Conservation (phyloP, 176 grass and related monocot species). For the Carex scoparia region DNA sequence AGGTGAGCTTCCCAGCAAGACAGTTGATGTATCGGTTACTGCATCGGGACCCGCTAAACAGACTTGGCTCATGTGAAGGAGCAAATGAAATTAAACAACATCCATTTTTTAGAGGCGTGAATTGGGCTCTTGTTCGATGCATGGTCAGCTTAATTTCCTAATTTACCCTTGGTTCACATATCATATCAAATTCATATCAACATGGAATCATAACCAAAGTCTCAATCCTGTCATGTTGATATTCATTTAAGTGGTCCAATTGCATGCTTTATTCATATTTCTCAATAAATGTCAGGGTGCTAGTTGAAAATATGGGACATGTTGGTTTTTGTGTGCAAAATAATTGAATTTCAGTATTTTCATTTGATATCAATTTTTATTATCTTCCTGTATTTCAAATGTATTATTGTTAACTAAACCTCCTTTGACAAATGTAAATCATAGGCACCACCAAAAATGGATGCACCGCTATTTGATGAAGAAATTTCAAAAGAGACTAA, state of each 20-base stretch:
- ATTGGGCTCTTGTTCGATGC: slow-evolving; percentile 75
- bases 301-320: background rate
- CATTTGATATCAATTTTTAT: background rate
- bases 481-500: slow-evolving; percentile 14
- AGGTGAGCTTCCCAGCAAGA: slow-evolving; percentile 67
- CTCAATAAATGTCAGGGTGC: background rate
- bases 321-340: background rate
- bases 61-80: slow-evolving; percentile 65
- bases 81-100: slow-evolving; percentile 77
- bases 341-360: background rate
- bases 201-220: background rate
- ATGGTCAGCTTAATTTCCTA: slow-evolving; percentile 31
- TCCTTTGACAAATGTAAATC: background rate
- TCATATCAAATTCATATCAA: background rate
- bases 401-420: background rate
- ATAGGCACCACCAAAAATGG: slow-evolving; percentile 44
- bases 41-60: slow-evolving; percentile 67
- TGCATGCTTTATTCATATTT: background rate
- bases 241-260: background rate
- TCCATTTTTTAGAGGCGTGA: slow-evolving; percentile 71
- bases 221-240: background rate
- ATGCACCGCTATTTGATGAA: slow-evolving; percentile 30
- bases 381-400: background rate
- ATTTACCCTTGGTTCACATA: background rate
- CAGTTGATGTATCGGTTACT: slow-evolving; percentile 71